Evolutionary conservation across 2,329 filamentous ascomycete species (phyloP), one percentile per base, ranked within the genome.

Genomic region (Colletotrichum sp.): DNA sequence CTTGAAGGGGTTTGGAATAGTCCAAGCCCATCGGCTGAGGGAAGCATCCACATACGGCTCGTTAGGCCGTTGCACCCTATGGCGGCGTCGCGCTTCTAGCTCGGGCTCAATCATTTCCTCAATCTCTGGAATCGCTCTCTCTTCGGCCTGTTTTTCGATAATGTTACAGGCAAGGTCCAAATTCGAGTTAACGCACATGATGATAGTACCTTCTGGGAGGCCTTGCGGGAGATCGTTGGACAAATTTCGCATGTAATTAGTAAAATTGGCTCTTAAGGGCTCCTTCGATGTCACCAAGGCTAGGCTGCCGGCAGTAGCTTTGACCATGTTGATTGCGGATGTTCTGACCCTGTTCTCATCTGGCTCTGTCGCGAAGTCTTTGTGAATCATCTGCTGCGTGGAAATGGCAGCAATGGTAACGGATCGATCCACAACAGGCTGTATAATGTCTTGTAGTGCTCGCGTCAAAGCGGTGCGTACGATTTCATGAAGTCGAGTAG

Each of bases 151-250:
- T 83, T 97, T 95, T 83, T 99, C 97, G 59, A 99, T 97, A 76
- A 98, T 94, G 78, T 91, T 93, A 81, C 97, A 98, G 61, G 97
- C 96, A 54, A 95, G 90, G 78, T 99, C 97, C 34, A 99, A 89
- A 81, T 99, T 99, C 77, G 97, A 96, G 82, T 98, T 99, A 75
- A 99, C 96, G 83, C 97, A 98, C 95, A 99, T 98, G 70, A 98
- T 91, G 75, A 99, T 97, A 36, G 97, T 94, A 8, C 97, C 97
- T 84, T 99, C 97, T 0, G 97, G 95, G 75, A 99, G 89, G 18
- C 94, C 94, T 67, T 95, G 93, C 68, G 95, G 92, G 47, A 98
- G 89, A 47, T 93, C 91, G 63, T 84, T 86, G 5, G 91, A 89
- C n/a, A 92, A 83, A 63, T 88, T 88, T 66, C 97, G 93, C 82